Conservation (phyloP, 305 asterid species). For the Fraxinus ornus region DNA sequence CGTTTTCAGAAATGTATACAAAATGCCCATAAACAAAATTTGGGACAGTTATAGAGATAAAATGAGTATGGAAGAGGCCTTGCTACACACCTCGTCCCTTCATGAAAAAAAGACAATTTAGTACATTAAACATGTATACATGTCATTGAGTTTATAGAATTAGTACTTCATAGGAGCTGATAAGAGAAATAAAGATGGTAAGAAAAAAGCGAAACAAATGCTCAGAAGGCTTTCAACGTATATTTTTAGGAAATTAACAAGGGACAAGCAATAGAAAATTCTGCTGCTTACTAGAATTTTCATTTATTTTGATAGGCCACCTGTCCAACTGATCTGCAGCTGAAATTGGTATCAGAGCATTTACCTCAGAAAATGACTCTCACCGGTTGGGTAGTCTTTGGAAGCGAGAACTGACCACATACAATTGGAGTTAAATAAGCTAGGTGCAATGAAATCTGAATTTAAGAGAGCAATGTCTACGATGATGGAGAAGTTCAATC, state of each 20-base stretch:
- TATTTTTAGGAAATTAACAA: background rate
- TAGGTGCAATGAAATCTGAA: no score
- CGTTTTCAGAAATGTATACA: background rate
- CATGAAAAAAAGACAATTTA: background rate
- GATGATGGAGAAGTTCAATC: no score
- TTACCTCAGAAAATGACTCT: no score
- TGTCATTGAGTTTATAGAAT: background rate
- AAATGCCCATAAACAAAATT: slow-evolving; percentile 1
- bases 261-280: background rate
- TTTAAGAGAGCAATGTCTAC: no score
- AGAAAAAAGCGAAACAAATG: background rate
- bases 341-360: no score
- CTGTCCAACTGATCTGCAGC: no score
- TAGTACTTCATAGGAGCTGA: background rate
- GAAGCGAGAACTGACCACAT: no score
- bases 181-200: background rate
- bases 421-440: no score
- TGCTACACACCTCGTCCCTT: background rate
- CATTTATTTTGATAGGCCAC: background rate
- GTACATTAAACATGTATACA: background rate
- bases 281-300: background rate
- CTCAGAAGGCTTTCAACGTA: background rate
- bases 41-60: background rate
- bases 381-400: no score
- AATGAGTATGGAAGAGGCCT: background rate